phyloP scores from a whole-genome alignment of 805 yeast species.

The Kregervanrija fluxuum region DNA sequence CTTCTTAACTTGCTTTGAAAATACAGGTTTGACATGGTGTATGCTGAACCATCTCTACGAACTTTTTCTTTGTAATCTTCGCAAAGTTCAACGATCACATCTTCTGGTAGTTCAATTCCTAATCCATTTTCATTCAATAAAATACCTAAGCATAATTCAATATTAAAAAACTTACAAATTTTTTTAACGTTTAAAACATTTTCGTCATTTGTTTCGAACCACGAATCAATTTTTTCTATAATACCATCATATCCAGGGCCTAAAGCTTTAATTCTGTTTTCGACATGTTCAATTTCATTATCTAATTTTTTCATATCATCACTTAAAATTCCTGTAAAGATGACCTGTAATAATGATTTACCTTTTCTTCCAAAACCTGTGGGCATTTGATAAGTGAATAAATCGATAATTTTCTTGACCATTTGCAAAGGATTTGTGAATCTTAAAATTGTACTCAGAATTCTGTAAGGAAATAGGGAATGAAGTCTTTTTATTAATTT shows the following conservation, averaged over 20 bases:
- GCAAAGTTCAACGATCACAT: neutral
- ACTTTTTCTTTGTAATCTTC: constrained; percentile 5
- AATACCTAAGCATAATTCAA: constrained; percentile 20
- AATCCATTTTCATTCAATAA: constrained; percentile 20
- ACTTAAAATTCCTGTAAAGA: constrained; percentile 63
- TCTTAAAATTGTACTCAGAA: constrained; percentile 69
- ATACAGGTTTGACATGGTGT: constrained; percentile 50
- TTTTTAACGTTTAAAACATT: constrained; percentile 25
- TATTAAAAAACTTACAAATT: constrained; percentile 19
- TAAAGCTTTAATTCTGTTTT: constrained; percentile 25
- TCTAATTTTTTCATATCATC: constrained; percentile 68
- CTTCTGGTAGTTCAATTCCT: constrained; percentile 7
- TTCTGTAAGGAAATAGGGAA: constrained; percentile 67
- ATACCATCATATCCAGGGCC: constrained; percentile 2
- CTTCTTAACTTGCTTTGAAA: constrained; percentile 59
- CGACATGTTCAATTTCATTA: constrained; percentile 42
- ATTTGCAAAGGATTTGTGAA: constrained; percentile 85
- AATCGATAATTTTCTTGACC: constrained; percentile 69
- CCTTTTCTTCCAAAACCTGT: constrained; percentile 36
- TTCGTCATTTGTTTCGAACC: constrained; percentile 21
- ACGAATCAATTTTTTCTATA: constrained; percentile 23
- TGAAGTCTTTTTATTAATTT: constrained; percentile 68
- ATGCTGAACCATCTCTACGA: constrained; percentile 17
- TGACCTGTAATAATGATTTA: constrained; percentile 62
- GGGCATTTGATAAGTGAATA: constrained; percentile 72